Conservation (phyloP, 352 stramenopile genomes). For the Pythium biforme region DNA sequence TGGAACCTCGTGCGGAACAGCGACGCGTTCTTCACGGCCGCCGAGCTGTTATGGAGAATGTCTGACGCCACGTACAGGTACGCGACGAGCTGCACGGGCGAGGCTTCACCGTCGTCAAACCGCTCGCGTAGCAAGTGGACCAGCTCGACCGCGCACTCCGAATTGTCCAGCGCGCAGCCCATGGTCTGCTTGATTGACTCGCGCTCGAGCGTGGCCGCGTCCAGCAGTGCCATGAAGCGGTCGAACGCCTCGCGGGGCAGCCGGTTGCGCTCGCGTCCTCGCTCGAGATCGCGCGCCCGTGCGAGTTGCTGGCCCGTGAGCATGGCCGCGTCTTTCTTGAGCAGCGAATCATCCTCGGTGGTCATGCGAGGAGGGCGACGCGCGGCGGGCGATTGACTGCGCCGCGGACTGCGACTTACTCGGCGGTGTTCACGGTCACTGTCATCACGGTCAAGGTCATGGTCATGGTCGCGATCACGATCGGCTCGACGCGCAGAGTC, state of each 20-base stretch:
- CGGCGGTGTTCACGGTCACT: conserved; percentile 3
- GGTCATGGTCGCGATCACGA: conserved; percentile 23
- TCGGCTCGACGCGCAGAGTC: conserved; percentile 15
- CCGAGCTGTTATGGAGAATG: conserved; percentile 89
- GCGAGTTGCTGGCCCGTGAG: conserved; percentile 77
- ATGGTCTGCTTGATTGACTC: conserved; percentile 70
- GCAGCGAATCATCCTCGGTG: not conserved
- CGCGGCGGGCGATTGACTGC: conserved; percentile 3
- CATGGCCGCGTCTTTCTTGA: conserved; percentile 25
- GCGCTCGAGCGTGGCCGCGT: conserved; percentile 54
- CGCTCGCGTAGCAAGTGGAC: conserved; percentile 45
- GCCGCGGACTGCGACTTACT: conserved; percentile 14
- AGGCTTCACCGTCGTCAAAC: conserved; percentile 31
- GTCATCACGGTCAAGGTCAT: conserved; percentile 18
- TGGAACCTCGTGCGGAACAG: conserved; percentile 88
- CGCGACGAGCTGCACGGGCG: conserved; percentile 50
- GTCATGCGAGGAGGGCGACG: not conserved
- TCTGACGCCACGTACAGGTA: conserved; percentile 85
- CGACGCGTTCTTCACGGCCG: conserved; percentile 86
- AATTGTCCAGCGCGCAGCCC: conserved; percentile 81
- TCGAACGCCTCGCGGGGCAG: conserved; percentile 55
- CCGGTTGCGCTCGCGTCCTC: conserved; percentile 51
- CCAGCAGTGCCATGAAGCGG: conserved; percentile 46
- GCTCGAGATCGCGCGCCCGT: conserved; percentile 59
- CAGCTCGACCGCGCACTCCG: conserved; percentile 69